Evolutionary conservation across 345 rosid genomes (phyloP), one percentile per base, ranked within the genome.

Genomic region (Syzygium aromaticum): DNA sequence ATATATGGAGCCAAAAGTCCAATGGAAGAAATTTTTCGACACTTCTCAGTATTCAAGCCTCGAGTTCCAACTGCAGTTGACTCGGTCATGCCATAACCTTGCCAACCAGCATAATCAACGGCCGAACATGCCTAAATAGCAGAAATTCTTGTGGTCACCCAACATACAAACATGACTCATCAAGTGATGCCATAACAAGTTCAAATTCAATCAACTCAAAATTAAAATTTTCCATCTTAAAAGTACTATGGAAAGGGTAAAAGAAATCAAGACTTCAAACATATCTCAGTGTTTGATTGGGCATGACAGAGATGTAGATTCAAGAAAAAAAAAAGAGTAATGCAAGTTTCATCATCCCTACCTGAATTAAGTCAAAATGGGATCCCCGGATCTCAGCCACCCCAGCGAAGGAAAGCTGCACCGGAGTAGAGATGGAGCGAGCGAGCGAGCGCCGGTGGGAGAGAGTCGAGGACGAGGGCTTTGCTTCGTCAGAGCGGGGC

Each of bases 21-120:
- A 52, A 94, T 89, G 11, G 99, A 97, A 85, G 91, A 87, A 88
- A 95, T 90, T 83, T 90, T 94, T 51, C 25, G 64, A 73, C 63
- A 86, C 77, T 87, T 73, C 87, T 90, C 54, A 6, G 93, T 88
- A 89, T 96, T 96, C 88, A 93, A 92, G 33, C 98, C 97, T 5
- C 96, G 96, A 80, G 98, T 94, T 80, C 97, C 98, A 33, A 96
- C 96, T 53, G 98, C 98, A 3, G 96, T 93, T 19, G 96, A 92
- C 88, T 97, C 98, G 3, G 99, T 94, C 97, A 96, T 89, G 51
- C 98, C 99, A 91, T 96, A 96, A 51, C 99, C 99, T 98, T 97
- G 87, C 16, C 88, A 85, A 84, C 54, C 25, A 67, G 46, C 80
- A 67, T 33, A 33, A 49, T 54, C 30, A 49, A 46, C 25, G 85